Conservation (phyloP, 768 basidiomycete species). For the Calvatia gigantea region DNA sequence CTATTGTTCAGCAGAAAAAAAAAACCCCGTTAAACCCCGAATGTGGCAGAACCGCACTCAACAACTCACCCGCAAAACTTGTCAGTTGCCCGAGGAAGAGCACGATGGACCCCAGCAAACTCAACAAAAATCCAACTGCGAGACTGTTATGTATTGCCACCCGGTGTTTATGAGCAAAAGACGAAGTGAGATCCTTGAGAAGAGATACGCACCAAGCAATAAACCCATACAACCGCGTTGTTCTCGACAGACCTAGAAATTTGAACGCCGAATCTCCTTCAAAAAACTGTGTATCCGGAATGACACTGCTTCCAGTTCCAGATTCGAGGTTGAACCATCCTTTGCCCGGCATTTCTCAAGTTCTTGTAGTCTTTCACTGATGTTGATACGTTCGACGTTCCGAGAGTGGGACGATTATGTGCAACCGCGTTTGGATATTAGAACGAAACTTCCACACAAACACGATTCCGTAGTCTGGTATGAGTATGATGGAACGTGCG, state of each 20-base stretch:
- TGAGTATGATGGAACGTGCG: too few species aligned
- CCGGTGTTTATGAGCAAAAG: not conserved
- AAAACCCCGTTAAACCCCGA: not conserved
- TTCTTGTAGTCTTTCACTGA: constrained; percentile 5
- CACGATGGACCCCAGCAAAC: constrained; percentile 74
- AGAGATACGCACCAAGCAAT: constrained; percentile 62
- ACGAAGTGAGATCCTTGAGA: not conserved
- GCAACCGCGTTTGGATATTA: too few species aligned
- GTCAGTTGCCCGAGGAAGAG: constrained; percentile 67
- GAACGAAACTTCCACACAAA: too few species aligned
- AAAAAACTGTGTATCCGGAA: constrained; percentile 80
- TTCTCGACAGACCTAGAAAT: constrained; percentile 73
- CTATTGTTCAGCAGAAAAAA: constrained; percentile 39
- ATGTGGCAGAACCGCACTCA: not conserved
- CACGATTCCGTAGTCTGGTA: too few species aligned
- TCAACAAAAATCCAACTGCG: constrained; percentile 71
- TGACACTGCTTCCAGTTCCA: constrained; percentile 40
- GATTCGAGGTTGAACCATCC: constrained; percentile 88
- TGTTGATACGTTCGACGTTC: constrained; percentile 1
- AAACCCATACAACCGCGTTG: constrained; percentile 85
- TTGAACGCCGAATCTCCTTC: constrained; percentile 89
- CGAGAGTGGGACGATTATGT: too few species aligned
- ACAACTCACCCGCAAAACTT: constrained; percentile 69
- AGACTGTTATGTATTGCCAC: constrained; percentile 41
- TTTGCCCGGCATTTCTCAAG: constrained; percentile 48